phyloP scores from a whole-genome alignment of 2,329 filamentous ascomycete genomes.

The Pseudocercospora eumusae region DNA sequence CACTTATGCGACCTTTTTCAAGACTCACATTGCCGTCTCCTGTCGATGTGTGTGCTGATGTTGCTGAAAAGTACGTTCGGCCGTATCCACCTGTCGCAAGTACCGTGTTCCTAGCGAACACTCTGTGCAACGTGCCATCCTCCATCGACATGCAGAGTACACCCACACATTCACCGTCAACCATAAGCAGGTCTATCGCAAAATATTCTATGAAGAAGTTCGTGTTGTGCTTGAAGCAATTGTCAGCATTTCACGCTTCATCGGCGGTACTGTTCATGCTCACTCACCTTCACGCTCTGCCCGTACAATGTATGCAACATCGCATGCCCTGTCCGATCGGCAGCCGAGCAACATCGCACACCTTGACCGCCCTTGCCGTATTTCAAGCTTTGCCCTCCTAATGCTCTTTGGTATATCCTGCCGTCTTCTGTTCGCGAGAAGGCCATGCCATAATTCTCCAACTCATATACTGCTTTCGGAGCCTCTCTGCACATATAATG shows the following conservation, averaged over 20 bases:
- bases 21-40: slow-evolving; percentile 49
- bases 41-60: slow-evolving; percentile 53
- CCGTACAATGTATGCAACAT: slow-evolving; percentile 55
- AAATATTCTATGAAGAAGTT: slow-evolving; percentile 57
- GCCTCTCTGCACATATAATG: slow-evolving; percentile 62
- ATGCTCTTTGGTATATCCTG: slow-evolving; percentile 51
- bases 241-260: slow-evolving; percentile 7
- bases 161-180: slow-evolving; percentile 51
- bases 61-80: slow-evolving; percentile 54
- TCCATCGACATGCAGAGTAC: slow-evolving; percentile 52
- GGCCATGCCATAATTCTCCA: slow-evolving; percentile 58
- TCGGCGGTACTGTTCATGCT: too few species aligned
- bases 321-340: slow-evolving; percentile 53
- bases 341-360: slow-evolving; percentile 50
- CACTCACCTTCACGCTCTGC: slow-evolving; percentile 49
- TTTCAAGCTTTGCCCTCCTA: slow-evolving; percentile 51
- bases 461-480: slow-evolving; percentile 56
- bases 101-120: slow-evolving; percentile 53
- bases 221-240: slow-evolving; percentile 42
- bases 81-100: slow-evolving; percentile 54
- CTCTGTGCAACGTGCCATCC: slow-evolving; percentile 52
- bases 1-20: neutral
- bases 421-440: slow-evolving; percentile 53
- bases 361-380: slow-evolving; percentile 54
- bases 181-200: slow-evolving; percentile 53